Base-by-base conservation (phyloP, 768 basidiomycete species). In the Suillus spraguei region DNA sequence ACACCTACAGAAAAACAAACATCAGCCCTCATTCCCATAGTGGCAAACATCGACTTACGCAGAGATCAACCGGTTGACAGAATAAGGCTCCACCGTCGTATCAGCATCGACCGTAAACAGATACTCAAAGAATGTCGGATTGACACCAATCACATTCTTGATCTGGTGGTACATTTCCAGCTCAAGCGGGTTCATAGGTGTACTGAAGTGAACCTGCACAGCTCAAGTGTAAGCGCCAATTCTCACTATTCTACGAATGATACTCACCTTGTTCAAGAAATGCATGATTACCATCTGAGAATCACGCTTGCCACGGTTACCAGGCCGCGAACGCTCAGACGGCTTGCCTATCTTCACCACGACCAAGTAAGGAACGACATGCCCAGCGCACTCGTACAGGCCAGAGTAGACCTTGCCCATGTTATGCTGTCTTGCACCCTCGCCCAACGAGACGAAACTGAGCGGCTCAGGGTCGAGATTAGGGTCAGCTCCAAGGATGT, bases 81-180 rank as follows among this genome's bases (percentile, higher is more conserved):
- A 94, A 67, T 89, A 79, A 28, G 93, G 90, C 60, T 95, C 88
- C 42, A 97, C 95, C 10, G 91, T 92, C 2, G 97, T 99, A 83
- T 97, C 95, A 66, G 95, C 95, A 77, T 97, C 95, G 47, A 97
- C 87, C 74, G 88, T 95, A 79, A 97, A 91, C 65, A 95, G 68
- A 70, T 96, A 98, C 77, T 99, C 97, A 77, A 99, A 99, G 79
- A 99, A 98, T 0, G 94, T 90, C 3, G 97, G 97, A 77, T 99
- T 97, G 71, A 99, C 95, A 76, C 97, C 97, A 69, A 99, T 98
- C 60, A 99, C 95, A 71, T 99, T 99, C 85, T 98, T 95, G 83
- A 99, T 95, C 77, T 99, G 97, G 74, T 99, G 97, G 73, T 95
- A 99, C 81, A 99, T 97, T 80, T 99, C 97, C 60, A 99, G 79